Conservation (phyloP, 306 rosid genomes). For the Gillenia trifoliata region DNA sequence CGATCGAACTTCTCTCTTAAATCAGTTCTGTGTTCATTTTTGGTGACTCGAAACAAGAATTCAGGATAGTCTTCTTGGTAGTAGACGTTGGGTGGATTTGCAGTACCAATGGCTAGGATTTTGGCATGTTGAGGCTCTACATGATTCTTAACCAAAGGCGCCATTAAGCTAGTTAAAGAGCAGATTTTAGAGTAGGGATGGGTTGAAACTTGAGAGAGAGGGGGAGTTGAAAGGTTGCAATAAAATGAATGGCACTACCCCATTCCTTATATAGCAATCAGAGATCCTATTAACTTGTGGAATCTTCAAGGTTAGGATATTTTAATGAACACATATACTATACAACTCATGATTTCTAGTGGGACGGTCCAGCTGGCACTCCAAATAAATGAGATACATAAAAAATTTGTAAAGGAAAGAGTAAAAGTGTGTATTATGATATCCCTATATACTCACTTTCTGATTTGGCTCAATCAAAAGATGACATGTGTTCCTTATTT, state of each 20-base stretch:
- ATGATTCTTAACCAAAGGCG: background rate
- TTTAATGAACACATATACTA: no score
- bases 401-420: no score
- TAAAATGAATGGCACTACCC: background rate
- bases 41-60: background rate
- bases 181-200: background rate
- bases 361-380: no score
- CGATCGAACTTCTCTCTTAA: constrained; percentile 17
- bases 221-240: background rate
- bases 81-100: background rate
- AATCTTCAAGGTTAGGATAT: background rate
- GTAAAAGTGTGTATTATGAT: no score
- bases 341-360: no score
- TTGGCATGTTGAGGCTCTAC: background rate
- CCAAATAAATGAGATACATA: no score
- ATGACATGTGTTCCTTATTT: no score
- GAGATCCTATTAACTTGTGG: background rate
- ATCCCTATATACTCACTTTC: no score
- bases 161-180: background rate
- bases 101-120: background rate
- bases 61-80: background rate
- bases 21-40: background rate
- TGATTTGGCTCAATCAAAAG: no score
- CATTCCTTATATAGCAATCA: background rate
- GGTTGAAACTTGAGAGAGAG: background rate